These are phyloP conservation scores for Porodaedalea pini DNA, from an alignment of 1,284 basidiomycete genomes.

Conservation along the genomic window DNA sequence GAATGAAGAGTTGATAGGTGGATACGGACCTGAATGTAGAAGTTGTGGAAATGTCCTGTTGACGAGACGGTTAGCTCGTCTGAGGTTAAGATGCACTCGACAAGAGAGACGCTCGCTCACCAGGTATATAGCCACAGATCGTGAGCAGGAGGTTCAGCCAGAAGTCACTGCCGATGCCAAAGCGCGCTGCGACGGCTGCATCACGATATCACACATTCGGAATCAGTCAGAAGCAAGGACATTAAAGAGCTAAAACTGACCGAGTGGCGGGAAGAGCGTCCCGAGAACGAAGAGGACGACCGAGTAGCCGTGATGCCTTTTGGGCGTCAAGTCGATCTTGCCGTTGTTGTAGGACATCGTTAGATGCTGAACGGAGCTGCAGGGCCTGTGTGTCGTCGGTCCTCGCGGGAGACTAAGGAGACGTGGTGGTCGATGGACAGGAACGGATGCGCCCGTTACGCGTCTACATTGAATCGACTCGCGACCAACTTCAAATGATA, in stretches of 20 bases:
- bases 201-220: conserved; percentile 8
- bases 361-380: neutral
- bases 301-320: conserved; percentile 78
- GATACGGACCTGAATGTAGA: conserved; percentile 76
- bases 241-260: conserved; percentile 42
- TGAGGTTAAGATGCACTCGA: too few species aligned
- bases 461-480: neutral
- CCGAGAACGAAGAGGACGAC: conserved; percentile 82
- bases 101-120: too few species aligned
- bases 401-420: neutral
- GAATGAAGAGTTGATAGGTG: conserved; percentile 1
- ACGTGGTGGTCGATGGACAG: neutral
- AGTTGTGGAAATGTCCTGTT: conserved; percentile 81
- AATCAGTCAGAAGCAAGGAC: neutral
- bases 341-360: conserved; percentile 27
- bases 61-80: conserved; percentile 3
- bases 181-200: conserved; percentile 88
- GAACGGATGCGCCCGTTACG: neutral
- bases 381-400: neutral
- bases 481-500: neutral
- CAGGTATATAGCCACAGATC: conserved; percentile 87
- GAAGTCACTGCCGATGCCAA: conserved; percentile 91
- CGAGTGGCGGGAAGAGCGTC: conserved; percentile 82
- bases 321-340: conserved; percentile 66
- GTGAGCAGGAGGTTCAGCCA: conserved; percentile 90